Percentiles rank a stretch among this genome's conserved stretches.
Evolutionary conservation across 495 filamentous ascomycete genomes (phyloP).

Genomic region (Astrothelium macrocarpum): DNA sequence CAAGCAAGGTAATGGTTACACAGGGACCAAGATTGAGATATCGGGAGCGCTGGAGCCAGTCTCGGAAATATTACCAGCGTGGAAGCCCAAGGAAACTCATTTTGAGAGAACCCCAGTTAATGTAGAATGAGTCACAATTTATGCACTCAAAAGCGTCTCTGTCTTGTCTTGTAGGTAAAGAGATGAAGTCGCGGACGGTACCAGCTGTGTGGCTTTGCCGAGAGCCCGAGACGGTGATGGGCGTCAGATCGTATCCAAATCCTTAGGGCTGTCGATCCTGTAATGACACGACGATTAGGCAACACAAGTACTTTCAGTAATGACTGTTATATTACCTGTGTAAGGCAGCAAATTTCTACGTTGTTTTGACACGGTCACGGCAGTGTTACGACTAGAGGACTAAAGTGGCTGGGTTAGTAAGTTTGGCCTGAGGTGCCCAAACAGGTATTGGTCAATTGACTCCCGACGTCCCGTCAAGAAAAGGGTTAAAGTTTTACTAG

Average conservation of each 20-base stretch:
- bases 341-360: too few relatives aligned
- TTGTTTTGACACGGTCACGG: too few relatives aligned
- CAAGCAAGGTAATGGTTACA: background rate
- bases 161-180: background rate
- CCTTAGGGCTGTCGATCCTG: background rate
- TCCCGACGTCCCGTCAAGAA: too few relatives aligned
- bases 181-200: conserved; percentile 2
- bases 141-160: background rate
- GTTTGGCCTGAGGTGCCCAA: too few relatives aligned
- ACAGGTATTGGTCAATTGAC: too few relatives aligned
- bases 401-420: too few relatives aligned
- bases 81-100: background rate
- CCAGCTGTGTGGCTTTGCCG: background rate
- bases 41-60: background rate
- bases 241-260: background rate
- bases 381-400: too few relatives aligned
- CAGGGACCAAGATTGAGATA: background rate
- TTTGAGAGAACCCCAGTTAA: background rate
- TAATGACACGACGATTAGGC: too few relatives aligned
- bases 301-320: too few relatives aligned
- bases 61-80: background rate
- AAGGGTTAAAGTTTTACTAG: too few relatives aligned
- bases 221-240: background rate
- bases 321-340: too few relatives aligned
- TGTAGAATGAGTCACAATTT: background rate